Evolutionary conservation across 2,329 filamentous ascomycete species (phyloP).

Genomic region (Sporothrix phasma): DNA sequence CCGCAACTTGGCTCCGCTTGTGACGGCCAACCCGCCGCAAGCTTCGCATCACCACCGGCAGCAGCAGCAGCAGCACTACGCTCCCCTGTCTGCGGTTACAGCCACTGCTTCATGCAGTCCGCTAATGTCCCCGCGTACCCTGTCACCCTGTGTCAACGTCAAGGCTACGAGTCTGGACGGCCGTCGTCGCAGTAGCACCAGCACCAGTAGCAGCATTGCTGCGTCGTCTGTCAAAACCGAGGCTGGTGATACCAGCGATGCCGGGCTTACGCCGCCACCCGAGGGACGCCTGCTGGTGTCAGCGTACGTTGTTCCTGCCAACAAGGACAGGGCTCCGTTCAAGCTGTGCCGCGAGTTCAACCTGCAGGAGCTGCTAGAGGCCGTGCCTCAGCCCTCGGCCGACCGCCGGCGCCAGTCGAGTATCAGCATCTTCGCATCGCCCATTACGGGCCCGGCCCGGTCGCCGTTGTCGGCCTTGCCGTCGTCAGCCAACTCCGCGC

Average conservation of each 20-base stretch:
- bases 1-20: conserved; percentile 13
- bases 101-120: background rate
- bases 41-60: background rate
- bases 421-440: conserved; percentile 15
- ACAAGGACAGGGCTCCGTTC: conserved; percentile 34
- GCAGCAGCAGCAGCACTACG: background rate
- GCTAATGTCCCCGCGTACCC: conserved; percentile 12
- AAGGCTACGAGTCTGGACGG: conserved; percentile 10
- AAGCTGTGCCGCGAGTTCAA: conserved; percentile 42
- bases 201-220: background rate
- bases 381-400: conserved; percentile 32
- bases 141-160: conserved; percentile 18
- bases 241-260: background rate
- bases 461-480: conserved; percentile 13
- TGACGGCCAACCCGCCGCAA: background rate
- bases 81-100: background rate
- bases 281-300: conserved; percentile 29
- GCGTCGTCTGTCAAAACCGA: background rate
- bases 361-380: conserved; percentile 37
- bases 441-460: conserved; percentile 5
- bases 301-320: conserved; percentile 34
- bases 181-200: background rate
- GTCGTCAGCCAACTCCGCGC: background rate
- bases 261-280: conserved; percentile 4
- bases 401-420: conserved; percentile 11